These are phyloP conservation scores for Wickerhamomyces hampshirensis DNA, from an alignment of 805 yeast species.

Conservation along the genomic window DNA sequence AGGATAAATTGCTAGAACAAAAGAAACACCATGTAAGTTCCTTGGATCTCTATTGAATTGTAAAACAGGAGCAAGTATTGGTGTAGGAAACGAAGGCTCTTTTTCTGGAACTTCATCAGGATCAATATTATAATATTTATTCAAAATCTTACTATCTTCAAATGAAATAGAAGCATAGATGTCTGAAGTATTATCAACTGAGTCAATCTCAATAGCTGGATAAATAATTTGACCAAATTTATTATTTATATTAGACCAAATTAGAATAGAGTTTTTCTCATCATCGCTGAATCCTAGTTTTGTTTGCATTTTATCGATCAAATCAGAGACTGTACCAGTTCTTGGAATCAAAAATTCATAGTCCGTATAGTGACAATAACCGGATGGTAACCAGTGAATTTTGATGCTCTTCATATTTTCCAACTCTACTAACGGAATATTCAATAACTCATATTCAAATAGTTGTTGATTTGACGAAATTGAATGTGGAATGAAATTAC, in stretches of 20 bases:
- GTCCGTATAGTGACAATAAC: conserved; percentile 63
- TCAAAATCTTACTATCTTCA: conserved; percentile 20
- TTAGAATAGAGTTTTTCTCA: conserved; percentile 40
- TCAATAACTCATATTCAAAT: conserved; percentile 74
- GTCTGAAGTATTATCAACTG: conserved; percentile 31
- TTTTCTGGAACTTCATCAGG: conserved; percentile 11
- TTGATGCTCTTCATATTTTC: conserved; percentile 69
- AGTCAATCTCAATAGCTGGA: conserved; percentile 33
- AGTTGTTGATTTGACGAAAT: conserved; percentile 35
- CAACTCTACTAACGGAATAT: conserved; percentile 66
- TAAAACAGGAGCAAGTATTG: conserved; percentile 56
- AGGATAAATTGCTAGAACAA: conserved; percentile 65
- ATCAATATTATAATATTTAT: conserved; percentile 19
- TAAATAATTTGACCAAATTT: conserved; percentile 33
- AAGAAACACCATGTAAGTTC: conserved; percentile 78
- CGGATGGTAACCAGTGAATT: conserved; percentile 69
- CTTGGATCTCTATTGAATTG: conserved; percentile 72
- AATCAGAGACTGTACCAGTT: conserved; percentile 47
- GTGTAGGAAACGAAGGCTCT: conserved; percentile 18
- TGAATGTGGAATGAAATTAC: conserved; percentile 25
- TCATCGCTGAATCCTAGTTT: conserved; percentile 49
- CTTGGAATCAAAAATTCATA: conserved; percentile 68
- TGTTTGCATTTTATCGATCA: conserved; percentile 50
- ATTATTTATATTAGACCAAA: conserved; percentile 48
- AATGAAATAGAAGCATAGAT: conserved; percentile 47